Conservation (phyloP, 2,329 filamentous ascomycete species). For the Neofusicoccum laricinum region DNA sequence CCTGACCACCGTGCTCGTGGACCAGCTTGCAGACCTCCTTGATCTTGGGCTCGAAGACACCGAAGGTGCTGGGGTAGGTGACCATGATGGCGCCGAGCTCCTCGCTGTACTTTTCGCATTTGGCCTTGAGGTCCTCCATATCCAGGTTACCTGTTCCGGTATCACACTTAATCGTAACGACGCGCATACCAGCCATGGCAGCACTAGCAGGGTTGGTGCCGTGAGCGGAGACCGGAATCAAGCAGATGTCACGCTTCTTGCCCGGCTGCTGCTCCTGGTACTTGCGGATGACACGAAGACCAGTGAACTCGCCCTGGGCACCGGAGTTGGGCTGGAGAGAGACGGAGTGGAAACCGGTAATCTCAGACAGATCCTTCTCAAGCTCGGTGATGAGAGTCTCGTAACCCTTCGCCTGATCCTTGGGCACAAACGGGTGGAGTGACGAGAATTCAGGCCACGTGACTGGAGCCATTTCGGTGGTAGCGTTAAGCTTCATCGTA, state of each 20-base stretch:
- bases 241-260: slow-evolving; percentile 80
- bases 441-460: slow-evolving; percentile 73
- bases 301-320: slow-evolving; percentile 91
- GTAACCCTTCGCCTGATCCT: slow-evolving; percentile 65
- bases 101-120: slow-evolving; percentile 83
- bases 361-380: slow-evolving; percentile 71
- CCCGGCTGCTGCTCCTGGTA: slow-evolving; percentile 68
- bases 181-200: slow-evolving; percentile 92
- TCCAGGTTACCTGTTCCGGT: slow-evolving; percentile 84
- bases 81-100: slow-evolving; percentile 93
- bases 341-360: slow-evolving; percentile 87
- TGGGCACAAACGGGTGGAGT: slow-evolving; percentile 76
- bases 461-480: slow-evolving; percentile 87
- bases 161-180: slow-evolving; percentile 90
- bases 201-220: slow-evolving; percentile 95
- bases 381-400: slow-evolving; percentile 66
- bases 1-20: slow-evolving; percentile 83
- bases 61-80: slow-evolving; percentile 92
- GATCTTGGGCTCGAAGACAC: slow-evolving; percentile 88
- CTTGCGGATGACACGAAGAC: slow-evolving; percentile 81
- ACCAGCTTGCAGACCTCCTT: slow-evolving; percentile 83
- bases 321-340: slow-evolving; percentile 95
- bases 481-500: slow-evolving; percentile 97
- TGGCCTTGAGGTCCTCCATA: slow-evolving; percentile 77
- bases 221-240: slow-evolving; percentile 93